These are phyloP conservation scores for Lipomyces japonicus DNA, from an alignment of 805 yeast genomes.

Conservation along the genomic window DNA sequence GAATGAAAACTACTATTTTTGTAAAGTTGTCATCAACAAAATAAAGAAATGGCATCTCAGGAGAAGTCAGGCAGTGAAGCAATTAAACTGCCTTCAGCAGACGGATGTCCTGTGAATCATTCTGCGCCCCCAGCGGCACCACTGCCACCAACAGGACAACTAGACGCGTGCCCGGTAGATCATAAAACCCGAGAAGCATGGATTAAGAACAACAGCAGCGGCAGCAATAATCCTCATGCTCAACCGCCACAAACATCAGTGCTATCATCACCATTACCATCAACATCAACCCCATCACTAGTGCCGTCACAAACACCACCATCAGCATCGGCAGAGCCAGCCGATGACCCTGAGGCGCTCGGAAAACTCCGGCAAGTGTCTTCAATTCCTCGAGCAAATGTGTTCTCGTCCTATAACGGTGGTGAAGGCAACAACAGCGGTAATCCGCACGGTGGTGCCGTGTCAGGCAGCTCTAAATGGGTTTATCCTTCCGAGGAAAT, in stretches of 20 bases:
- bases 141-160: conserved; percentile 12
- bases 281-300: conserved; percentile 17
- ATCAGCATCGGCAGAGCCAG: conserved; percentile 14
- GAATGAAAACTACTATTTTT: too few relatives aligned
- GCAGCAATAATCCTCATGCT: not conserved
- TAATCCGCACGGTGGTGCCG: conserved; percentile 29
- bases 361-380: conserved; percentile 70
- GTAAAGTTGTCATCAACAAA: too few relatives aligned
- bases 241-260: not conserved
- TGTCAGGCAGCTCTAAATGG: conserved; percentile 57
- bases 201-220: conserved; percentile 41
- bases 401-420: conserved; percentile 26
- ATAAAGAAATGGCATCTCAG: too few relatives aligned
- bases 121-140: conserved; percentile 1
- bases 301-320: conserved; percentile 25
- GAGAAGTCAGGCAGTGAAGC: too few relatives aligned
- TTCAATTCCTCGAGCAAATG: conserved; percentile 65
- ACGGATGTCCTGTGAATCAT: conserved; percentile 31
- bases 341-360: conserved; percentile 31
- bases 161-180: conserved; percentile 64
- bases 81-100: conserved; percentile 14
- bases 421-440: conserved; percentile 33
- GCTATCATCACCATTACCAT: not conserved
- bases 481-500: conserved; percentile 93
- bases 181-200: conserved; percentile 57